Percentiles rank a stretch among this genome's conserved stretches.
These are phyloP conservation scores for Oenanthe javanica DNA, from an alignment of 140 eudicot species.

Conservation along the genomic window DNA sequence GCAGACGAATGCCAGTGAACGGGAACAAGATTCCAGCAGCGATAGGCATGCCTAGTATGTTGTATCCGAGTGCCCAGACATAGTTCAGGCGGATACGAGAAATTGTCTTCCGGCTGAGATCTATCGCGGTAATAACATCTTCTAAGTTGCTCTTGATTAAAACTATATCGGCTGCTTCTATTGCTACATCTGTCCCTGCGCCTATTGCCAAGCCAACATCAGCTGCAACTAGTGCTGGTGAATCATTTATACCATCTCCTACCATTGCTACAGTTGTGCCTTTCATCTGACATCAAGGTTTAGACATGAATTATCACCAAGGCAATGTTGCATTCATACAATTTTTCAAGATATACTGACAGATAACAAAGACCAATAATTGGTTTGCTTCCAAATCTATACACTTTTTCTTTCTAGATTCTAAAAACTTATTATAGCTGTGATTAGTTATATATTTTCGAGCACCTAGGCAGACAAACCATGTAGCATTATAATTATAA, in stretches of 20 bases:
- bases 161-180: slow-evolving; percentile 94
- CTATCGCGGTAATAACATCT: slow-evolving; percentile 88
- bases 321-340: not conserved
- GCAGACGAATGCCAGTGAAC: slow-evolving; percentile 76
- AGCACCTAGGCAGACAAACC: not conserved
- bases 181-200: slow-evolving; percentile 95
- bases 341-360: not conserved
- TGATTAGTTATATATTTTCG: not conserved
- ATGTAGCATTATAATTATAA: not conserved
- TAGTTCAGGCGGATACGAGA: slow-evolving; percentile 75
- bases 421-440: not conserved
- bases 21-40: slow-evolving; percentile 92
- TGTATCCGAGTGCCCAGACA: slow-evolving; percentile 97
- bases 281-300: slow-evolving; percentile 38
- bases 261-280: slow-evolving; percentile 86
- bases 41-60: slow-evolving; percentile 82
- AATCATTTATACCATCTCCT: slow-evolving; percentile 96
- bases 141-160: slow-evolving; percentile 85
- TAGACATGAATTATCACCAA: not conserved
- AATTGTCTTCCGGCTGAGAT: slow-evolving; percentile 80
- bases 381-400: not conserved
- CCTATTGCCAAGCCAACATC: slow-evolving; percentile 98
- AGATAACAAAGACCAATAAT: not conserved
- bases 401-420: not conserved
- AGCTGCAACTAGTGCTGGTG: slow-evolving; percentile 97